phyloP scores from a whole-genome alignment of 2,329 filamentous ascomycete genomes.

The Raffaelea arxii region DNA sequence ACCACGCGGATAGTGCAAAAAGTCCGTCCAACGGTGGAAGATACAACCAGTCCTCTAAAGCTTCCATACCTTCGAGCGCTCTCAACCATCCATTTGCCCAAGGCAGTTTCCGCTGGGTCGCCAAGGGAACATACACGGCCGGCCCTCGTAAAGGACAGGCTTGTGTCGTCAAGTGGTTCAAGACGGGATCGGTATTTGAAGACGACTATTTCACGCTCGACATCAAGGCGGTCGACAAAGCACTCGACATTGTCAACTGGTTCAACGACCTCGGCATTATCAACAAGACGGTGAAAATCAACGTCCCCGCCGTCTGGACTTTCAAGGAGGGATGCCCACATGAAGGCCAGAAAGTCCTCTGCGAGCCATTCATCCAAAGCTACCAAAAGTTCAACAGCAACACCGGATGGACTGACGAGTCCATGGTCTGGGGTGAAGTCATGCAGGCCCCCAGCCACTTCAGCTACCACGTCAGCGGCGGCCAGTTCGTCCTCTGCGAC shows the following conservation, averaged over 20 bases:
- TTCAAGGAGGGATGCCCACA: constrained; percentile 10
- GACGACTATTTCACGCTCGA: constrained; percentile 17
- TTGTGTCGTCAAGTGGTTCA: constrained; percentile 30
- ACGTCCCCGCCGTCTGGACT: constrained; percentile 23
- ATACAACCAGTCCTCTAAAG: constrained; percentile 16
- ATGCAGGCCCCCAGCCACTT: constrained; percentile 36
- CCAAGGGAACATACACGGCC: constrained; percentile 18
- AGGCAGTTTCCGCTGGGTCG: constrained; percentile 19
- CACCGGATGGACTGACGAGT: constrained; percentile 25
- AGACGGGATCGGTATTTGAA: constrained; percentile 23
- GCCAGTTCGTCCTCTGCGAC: constrained; percentile 29
- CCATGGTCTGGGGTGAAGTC: constrained; percentile 20
- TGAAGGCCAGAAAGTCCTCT: constrained; percentile 16
- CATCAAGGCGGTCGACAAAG: not conserved
- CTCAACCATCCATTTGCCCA: constrained; percentile 16
- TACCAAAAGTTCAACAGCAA: constrained; percentile 35
- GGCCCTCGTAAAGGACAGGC: constrained; percentile 21
- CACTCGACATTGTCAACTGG: constrained; percentile 22
- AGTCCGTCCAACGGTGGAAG: constrained; percentile 15
- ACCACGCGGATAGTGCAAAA: constrained; percentile 9
- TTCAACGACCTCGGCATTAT: constrained; percentile 24
- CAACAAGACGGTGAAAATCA: constrained; percentile 23
- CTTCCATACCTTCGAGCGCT: not conserved
- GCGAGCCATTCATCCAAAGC: constrained; percentile 29
- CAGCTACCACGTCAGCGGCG: constrained; percentile 27